Evolutionary conservation across 1,284 basidiomycete genomes (phyloP).

Genomic region (Ganoderma leucocontextum): DNA sequence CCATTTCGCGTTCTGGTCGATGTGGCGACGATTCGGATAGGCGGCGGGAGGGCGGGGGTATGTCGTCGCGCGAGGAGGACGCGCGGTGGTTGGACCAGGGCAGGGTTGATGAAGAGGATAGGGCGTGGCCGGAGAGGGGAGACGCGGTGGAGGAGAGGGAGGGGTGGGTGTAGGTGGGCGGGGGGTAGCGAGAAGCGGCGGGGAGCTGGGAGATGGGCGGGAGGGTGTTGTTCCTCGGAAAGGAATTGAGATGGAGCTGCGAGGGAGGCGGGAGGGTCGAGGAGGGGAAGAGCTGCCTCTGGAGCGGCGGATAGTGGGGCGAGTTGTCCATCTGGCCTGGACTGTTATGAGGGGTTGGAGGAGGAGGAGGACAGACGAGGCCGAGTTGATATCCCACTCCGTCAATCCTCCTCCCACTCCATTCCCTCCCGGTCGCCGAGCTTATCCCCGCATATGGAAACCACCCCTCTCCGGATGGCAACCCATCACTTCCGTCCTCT

Average conservation of each 20-base stretch:
- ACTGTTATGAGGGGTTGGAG: conserved; percentile 32
- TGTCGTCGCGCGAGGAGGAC: conserved; percentile 45
- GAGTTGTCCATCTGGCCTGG: conserved; percentile 40
- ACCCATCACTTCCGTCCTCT: conserved; percentile 17
- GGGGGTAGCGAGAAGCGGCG: conserved; percentile 40
- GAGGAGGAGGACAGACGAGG: conserved; percentile 21
- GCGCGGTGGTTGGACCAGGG: conserved; percentile 46
- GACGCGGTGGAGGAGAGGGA: conserved; percentile 43
- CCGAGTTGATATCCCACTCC: conserved; percentile 21
- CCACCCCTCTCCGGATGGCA: background rate
- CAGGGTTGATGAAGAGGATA: conserved; percentile 39
- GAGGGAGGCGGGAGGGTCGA: conserved; percentile 55
- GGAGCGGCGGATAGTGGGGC: conserved; percentile 37
- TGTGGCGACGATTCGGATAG: conserved; percentile 38
- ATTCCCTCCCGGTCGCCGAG: conserved; percentile 16
- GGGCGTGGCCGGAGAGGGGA: conserved; percentile 41
- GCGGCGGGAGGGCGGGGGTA: conserved; percentile 38
- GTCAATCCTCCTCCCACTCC: conserved; percentile 1
- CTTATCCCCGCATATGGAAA: conserved; percentile 12
- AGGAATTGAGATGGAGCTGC: conserved; percentile 50
- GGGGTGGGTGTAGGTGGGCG: conserved; percentile 46
- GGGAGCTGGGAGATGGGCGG: conserved; percentile 46
- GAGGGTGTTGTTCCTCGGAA: conserved; percentile 48
- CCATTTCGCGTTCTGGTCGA: conserved; percentile 37
- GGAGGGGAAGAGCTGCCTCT: conserved; percentile 42